Evolutionary conservation across 306 rosid genomes (phyloP).

Genomic region (Ormosia emarginata): DNA sequence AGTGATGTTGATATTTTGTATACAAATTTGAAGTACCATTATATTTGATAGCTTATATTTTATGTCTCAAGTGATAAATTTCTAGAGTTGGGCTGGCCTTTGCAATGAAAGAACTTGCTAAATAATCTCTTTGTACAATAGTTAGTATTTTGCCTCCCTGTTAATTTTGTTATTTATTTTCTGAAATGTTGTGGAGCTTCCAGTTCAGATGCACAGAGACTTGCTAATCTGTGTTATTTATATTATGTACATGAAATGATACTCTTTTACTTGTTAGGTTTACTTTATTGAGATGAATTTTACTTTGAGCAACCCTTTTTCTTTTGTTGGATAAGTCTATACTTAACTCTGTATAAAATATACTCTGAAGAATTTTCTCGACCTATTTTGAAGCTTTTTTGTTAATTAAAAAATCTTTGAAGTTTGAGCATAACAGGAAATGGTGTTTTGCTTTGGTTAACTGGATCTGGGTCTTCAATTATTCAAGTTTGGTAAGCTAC

Average conservation of each 20-base stretch:
- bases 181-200: neutral
- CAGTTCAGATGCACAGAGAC: neutral
- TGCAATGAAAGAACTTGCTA: conserved; percentile 3
- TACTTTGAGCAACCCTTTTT: neutral
- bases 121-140: neutral
- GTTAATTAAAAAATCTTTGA: conserved; percentile 11
- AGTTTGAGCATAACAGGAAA: conserved; percentile 23
- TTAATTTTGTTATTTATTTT: conserved; percentile 13
- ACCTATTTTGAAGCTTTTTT: conserved; percentile 5
- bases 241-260: conserved; percentile 17
- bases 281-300: neutral
- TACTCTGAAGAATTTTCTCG: neutral
- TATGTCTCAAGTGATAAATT: neutral
- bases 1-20: conserved; percentile 6
- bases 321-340: conserved; percentile 13
- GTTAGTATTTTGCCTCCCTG: neutral
- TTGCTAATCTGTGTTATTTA: conserved; percentile 2
- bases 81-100: neutral
- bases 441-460: neutral
- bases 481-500: conserved; percentile 14
- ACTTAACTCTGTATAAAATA: neutral
- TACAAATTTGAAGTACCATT: neutral
- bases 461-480: conserved; percentile 4
- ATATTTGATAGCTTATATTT: conserved; percentile 20
- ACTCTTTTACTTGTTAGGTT: neutral